These are phyloP conservation scores for Lomentospora prolificans DNA, from an alignment of 2,329 filamentous ascomycete species.

Conservation along the genomic window DNA sequence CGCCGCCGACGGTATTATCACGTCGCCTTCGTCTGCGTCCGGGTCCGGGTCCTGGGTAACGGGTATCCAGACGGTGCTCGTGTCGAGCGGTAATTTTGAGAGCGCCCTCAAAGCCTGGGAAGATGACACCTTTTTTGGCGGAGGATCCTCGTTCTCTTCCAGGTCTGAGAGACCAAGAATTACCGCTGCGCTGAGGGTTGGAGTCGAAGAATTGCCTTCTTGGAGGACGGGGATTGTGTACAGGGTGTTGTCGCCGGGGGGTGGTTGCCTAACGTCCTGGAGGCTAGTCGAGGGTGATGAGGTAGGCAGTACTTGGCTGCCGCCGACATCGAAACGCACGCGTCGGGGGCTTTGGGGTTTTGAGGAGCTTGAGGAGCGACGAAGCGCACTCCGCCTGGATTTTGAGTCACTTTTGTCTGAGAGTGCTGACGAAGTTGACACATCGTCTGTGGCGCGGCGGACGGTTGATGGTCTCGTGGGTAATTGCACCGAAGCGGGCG, in stretches of 20 bases:
- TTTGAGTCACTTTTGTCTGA: constrained; percentile 44
- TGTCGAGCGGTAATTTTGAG: constrained; percentile 39
- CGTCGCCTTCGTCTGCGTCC: constrained; percentile 18
- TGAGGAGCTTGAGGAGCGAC: constrained; percentile 43
- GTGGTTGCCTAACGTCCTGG: constrained; percentile 4
- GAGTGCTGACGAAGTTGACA: constrained; percentile 35
- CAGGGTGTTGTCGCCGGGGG: not conserved
- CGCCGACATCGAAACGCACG: constrained; percentile 53
- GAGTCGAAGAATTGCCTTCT: not conserved
- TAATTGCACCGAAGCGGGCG: not conserved
- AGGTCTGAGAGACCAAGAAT: constrained; percentile 19
- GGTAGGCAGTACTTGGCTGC: constrained; percentile 50
- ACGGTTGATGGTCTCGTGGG: constrained; percentile 1
- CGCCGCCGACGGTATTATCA: constrained; percentile 9
- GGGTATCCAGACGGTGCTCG: constrained; percentile 42
- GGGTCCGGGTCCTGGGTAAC: constrained; percentile 21
- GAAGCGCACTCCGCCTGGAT: constrained; percentile 44
- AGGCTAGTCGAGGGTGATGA: constrained; percentile 31
- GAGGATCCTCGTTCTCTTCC: constrained; percentile 26
- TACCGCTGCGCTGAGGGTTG: constrained; percentile 18
- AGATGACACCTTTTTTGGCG: constrained; percentile 45
- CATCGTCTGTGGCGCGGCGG: constrained; percentile 32
- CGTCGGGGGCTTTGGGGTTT: constrained; percentile 46
- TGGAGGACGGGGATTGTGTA: constrained; percentile 10
- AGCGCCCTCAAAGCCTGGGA: constrained; percentile 43